Evolutionary conservation across 106 monocot species (phyloP).

Genomic region (Dioscorea alata): DNA sequence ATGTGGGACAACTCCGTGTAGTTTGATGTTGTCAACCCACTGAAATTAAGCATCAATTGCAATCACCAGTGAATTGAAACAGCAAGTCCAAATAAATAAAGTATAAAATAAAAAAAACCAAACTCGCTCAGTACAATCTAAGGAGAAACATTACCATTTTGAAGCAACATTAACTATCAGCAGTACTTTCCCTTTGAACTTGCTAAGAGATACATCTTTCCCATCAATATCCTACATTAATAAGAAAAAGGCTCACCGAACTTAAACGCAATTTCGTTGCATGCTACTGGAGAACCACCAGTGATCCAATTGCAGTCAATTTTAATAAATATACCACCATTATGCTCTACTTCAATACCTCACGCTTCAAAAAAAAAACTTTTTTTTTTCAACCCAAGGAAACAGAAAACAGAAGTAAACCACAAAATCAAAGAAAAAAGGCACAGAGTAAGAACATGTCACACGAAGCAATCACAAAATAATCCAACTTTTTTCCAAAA

Average conservation of each 20-base stretch:
- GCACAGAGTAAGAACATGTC: not conserved
- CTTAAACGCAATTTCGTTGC: not conserved
- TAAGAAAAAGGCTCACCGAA: not conserved
- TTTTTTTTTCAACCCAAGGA: too few species aligned
- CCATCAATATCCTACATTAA: slow-evolving; percentile 79
- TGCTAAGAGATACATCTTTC: slow-evolving; percentile 80
- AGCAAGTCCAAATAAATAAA: not conserved
- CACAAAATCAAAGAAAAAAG: too few species aligned
- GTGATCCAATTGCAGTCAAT: not conserved
- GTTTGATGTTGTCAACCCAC: slow-evolving; percentile 90
- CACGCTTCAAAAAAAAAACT: not conserved
- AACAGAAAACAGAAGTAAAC: too few species aligned
- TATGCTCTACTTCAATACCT: not conserved
- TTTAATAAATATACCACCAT: not conserved
- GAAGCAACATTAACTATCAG: slow-evolving; percentile 99
- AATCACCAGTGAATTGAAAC: not conserved
- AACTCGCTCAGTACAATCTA: too few species aligned
- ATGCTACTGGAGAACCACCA: too few species aligned
- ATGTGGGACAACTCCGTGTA: slow-evolving; percentile 91
- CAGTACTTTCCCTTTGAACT: slow-evolving; percentile 84
- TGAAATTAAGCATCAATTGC: slow-evolving; percentile 18
- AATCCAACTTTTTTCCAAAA: not conserved
- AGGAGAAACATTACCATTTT: slow-evolving; percentile 52
- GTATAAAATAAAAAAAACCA: too few species aligned
- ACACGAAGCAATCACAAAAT: not conserved